Evolutionary conservation across 768 basidiomycete genomes (phyloP).

Genomic region (Termitomyces sp.): DNA sequence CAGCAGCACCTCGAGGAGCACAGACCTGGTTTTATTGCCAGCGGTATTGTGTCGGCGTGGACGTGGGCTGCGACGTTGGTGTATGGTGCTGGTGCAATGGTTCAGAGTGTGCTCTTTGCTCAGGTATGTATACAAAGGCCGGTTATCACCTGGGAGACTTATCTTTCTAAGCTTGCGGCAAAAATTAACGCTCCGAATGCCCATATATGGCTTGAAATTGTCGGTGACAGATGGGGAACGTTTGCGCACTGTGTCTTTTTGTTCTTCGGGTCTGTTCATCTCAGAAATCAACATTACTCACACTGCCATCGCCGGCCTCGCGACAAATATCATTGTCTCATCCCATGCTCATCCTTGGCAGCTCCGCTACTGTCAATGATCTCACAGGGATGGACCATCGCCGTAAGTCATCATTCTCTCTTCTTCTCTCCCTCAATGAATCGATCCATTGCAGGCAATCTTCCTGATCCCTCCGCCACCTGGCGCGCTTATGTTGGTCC

Average conservation of each 20-base stretch:
- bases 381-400: conserved; percentile 88
- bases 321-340: conserved; percentile 90
- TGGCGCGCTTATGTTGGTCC: too few relatives aligned
- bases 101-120: conserved; percentile 89
- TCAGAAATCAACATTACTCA: not conserved
- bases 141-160: conserved; percentile 50
- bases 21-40: conserved; percentile 92
- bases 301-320: conserved; percentile 40
- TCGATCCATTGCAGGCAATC: conserved; percentile 48
- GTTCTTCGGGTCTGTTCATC: conserved; percentile 64
- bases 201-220: conserved; percentile 88
- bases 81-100: conserved; percentile 87
- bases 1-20: conserved; percentile 72
- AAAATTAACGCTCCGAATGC: conserved; percentile 90
- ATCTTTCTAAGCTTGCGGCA: conserved; percentile 64
- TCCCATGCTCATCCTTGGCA: conserved; percentile 78
- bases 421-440: not conserved
- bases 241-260: conserved; percentile 80
- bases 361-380: conserved; percentile 82
- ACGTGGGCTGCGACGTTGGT: conserved; percentile 83
- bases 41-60: conserved; percentile 92
- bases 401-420: conserved; percentile 31
- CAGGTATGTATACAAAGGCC: conserved; percentile 40
- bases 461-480: conserved; percentile 88
- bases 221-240: conserved; percentile 75